Conservation (phyloP, 2,329 filamentous ascomycete species). For the Alternaria alternata region DNA sequence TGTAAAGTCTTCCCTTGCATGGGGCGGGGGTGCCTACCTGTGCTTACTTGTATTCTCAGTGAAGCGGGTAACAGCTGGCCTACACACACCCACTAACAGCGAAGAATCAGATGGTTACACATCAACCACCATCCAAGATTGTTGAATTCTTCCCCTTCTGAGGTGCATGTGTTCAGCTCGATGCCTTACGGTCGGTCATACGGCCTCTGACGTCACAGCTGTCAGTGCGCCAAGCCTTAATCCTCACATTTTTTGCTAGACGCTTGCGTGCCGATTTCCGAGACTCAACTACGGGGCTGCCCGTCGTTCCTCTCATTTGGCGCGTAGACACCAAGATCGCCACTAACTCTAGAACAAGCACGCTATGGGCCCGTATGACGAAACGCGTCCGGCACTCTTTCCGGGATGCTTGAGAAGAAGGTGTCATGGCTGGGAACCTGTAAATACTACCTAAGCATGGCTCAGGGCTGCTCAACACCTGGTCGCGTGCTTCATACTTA, state of each 20-base stretch:
- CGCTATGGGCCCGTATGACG: slow-evolving; percentile 14
- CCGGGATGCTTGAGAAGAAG: background rate
- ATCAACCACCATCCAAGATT: background rate
- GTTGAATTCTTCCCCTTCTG: background rate
- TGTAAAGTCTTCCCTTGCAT: background rate
- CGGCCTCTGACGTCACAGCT: slow-evolving; percentile 4
- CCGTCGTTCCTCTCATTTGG: slow-evolving; percentile 5
- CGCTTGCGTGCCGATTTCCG: slow-evolving; percentile 10
- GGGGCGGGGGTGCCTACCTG: background rate
- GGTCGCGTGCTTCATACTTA: background rate
- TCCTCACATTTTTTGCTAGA: background rate
- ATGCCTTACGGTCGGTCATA: background rate
- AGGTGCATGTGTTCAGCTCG: background rate
- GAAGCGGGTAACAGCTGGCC: background rate
- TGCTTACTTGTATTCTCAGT: background rate
- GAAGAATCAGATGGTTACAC: background rate
- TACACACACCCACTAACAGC: background rate
- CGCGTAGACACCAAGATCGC: slow-evolving; percentile 1
- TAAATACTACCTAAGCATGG: slow-evolving; percentile 2
- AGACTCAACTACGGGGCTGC: slow-evolving; percentile 1
- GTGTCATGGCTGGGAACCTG: slow-evolving; percentile 4
- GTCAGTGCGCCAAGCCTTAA: background rate
- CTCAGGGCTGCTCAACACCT: background rate
- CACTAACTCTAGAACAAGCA: slow-evolving; percentile 3
- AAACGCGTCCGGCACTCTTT: slow-evolving; percentile 10